Evolutionary conservation across 305 asterid genomes (phyloP).

Genomic region (Fraxinus dipetala): DNA sequence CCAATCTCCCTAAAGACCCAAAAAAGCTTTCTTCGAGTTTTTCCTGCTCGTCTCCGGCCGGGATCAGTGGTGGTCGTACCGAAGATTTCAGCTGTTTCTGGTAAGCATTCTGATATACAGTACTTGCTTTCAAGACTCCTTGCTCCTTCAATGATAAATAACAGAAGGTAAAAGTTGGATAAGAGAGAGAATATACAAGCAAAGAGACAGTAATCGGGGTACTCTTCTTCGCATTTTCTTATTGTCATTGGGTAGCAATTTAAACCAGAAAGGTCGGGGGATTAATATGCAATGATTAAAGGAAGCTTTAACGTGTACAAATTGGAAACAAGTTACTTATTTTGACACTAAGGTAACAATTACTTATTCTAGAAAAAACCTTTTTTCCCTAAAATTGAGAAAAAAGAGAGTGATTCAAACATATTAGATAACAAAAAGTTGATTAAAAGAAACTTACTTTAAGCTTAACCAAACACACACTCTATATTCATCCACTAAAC

Average conservation of each 20-base stretch:
- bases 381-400: background rate
- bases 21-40: conserved; percentile 74
- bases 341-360: background rate
- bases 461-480: background rate
- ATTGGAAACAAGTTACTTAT: background rate
- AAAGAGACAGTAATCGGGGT: background rate
- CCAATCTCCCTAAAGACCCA: conserved; percentile 60
- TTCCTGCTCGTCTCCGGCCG: conserved; percentile 66
- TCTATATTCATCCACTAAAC: background rate
- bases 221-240: background rate
- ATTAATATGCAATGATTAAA: background rate
- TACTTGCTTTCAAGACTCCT: conserved; percentile 32
- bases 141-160: conserved; percentile 41
- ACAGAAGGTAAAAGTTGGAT: conserved; percentile 5
- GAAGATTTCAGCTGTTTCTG: conserved; percentile 58
- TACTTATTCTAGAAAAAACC: background rate
- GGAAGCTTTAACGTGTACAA: background rate
- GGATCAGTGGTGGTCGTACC: conserved; percentile 62
- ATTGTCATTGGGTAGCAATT: background rate
- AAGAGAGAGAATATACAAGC: background rate
- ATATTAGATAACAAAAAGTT: background rate
- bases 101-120: conserved; percentile 28
- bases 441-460: background rate
- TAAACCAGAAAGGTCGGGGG: background rate
- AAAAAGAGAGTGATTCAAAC: background rate